Evolutionary conservation across 2,329 filamentous ascomycete species (phyloP), one percentile per base, ranked within the genome.

Genomic region (Grosmannia clavigera): DNA sequence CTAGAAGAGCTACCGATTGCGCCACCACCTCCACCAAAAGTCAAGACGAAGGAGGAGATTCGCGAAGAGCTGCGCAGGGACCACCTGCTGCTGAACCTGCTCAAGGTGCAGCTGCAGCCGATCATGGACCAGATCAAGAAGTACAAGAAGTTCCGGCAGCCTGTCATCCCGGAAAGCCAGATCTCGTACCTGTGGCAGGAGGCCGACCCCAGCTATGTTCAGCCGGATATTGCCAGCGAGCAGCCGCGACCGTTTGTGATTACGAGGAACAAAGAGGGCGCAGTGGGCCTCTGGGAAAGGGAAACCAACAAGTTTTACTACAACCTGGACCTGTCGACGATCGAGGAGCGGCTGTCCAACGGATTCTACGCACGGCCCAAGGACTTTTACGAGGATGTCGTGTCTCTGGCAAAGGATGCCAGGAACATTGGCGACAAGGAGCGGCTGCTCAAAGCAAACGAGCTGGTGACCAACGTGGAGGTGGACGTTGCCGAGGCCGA

Each of bases 121-220:
- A 90, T 97, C 66, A 96, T 99, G 91, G 92, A 99, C 66, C 90
- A 96, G 73, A 90, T 99, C 69, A 94, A 95, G 71, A 91, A 88
- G 70, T 95, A 96, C 74, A 89, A 87, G 70, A 90, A 90, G 66
- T 97, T 97, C 74, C 82, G 91, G 62, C 84, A 85, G 60, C 86
- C 90, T 1, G 83, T 90, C 51, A 86, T 99, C 62, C 83, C 89
- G 2, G 85, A 89, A 58, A 72, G 74, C 12, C 81, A 85, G 64
- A 90, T 95, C 61, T 79, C 84, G 25, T 96, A 97, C 70, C 78
- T 97, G 1, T 89, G 90, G 67, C 85, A 90, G 33, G 92, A 97
- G 70, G 81, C 85, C 46, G 85, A 96, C 65, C 90, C 91, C 11
- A 83, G 82, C 66, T 82, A 77, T 63, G 81, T 86, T n/a, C 76